Evolutionary conservation across 306 rosid species (phyloP).

Genomic region (Cucurbita pepo): DNA sequence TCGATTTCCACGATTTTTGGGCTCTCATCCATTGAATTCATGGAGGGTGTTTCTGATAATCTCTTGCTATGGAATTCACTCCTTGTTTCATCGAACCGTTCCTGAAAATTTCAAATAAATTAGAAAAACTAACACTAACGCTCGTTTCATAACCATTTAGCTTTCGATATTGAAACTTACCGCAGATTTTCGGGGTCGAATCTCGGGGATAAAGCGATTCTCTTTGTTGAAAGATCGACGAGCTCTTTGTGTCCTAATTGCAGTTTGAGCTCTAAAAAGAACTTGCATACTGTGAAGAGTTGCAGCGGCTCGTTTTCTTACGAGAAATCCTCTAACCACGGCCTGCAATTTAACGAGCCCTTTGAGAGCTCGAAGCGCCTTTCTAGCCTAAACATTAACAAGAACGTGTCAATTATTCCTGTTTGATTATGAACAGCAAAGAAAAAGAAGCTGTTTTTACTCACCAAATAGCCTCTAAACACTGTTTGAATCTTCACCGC

Average conservation of each 20-base stretch:
- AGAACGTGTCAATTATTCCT: not conserved
- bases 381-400: conserved; percentile 45
- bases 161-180: conserved; percentile 16
- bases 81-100: conserved; percentile 56
- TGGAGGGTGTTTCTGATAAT: conserved; percentile 36
- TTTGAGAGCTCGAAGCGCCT: conserved; percentile 75
- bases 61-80: conserved; percentile 73
- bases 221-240: conserved; percentile 76
- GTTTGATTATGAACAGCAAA: not conserved
- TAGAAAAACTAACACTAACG: too few species aligned
- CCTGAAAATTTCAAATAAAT: conserved; percentile 17
- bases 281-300: conserved; percentile 96
- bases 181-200: conserved; percentile 42
- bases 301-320: conserved; percentile 79
- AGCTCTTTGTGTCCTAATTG: conserved; percentile 57
- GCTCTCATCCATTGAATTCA: conserved; percentile 49
- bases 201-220: conserved; percentile 34
- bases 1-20: conserved; percentile 91
- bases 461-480: conserved; percentile 86
- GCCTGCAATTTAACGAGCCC: conserved; percentile 93
- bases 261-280: conserved; percentile 72
- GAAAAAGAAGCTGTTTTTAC: conserved; percentile 4
- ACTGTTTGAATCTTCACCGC: conserved; percentile 79
- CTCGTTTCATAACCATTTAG: not conserved
- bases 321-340: conserved; percentile 75